Percentiles rank a stretch among this genome's conserved stretches.
phyloP scores from a whole-genome alignment of 2,329 filamentous ascomycete genomes.

The Diaporthe sp. region DNA sequence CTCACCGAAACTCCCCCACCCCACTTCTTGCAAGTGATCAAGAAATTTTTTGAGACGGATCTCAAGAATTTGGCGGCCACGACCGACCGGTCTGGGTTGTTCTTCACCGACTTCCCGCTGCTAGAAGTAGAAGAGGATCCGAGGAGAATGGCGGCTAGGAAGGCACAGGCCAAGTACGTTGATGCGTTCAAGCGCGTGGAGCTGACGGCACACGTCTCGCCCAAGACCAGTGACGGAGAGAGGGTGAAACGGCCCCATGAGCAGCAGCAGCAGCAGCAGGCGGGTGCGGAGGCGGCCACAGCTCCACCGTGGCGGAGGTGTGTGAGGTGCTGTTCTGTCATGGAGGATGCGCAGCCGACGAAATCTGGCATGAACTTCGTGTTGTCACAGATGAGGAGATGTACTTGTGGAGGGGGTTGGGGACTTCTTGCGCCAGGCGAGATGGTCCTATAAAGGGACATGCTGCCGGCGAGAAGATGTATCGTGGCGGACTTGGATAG shows the following conservation, averaged over 20 bases:
- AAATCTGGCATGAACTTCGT: conserved; percentile 65
- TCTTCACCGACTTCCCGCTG: conserved; percentile 77
- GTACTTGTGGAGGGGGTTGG: conserved; percentile 66
- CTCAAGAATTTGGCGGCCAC: conserved; percentile 67
- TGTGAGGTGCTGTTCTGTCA: conserved; percentile 72
- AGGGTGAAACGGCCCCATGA: background rate
- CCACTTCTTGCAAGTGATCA: conserved; percentile 66
- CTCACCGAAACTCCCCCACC: conserved; percentile 58
- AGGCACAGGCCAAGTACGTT: conserved; percentile 52
- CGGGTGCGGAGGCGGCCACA: conserved; percentile 54
- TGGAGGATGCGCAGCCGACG: conserved; percentile 66
- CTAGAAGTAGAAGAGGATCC: conserved; percentile 73
- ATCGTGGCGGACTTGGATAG: background rate
- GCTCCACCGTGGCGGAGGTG: conserved; percentile 56
- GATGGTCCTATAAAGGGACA: conserved; percentile 28
- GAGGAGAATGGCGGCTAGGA: conserved; percentile 54
- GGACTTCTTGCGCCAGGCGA: conserved; percentile 50
- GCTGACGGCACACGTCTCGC: conserved; percentile 63
- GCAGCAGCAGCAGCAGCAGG: conserved; percentile 16
- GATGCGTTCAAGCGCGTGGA: conserved; percentile 70
- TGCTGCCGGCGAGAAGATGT: background rate
- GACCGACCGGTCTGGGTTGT: conserved; percentile 74
- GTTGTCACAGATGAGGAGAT: conserved; percentile 64
- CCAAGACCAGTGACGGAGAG: conserved; percentile 1
- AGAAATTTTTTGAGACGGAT: conserved; percentile 70